A percentile compares a stretch with the other conserved stretches of the same genome.
Evolutionary conservation across 805 yeast species (phyloP).

Genomic region (Saccharomycopsis sp.): DNA sequence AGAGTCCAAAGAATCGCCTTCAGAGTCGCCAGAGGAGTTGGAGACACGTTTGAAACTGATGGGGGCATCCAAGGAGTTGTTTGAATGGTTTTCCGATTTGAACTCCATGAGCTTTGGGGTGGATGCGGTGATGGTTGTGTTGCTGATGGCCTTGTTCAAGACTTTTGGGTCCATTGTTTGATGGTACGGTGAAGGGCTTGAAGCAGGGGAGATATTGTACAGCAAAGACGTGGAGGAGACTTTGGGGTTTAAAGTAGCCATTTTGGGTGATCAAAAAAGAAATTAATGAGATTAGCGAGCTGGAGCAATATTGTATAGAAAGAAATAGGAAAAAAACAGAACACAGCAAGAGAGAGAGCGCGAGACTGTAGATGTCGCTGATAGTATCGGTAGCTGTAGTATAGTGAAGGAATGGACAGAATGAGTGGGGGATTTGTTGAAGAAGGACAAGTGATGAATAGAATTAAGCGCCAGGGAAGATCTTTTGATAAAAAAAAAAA

Average conservation of each 20-base stretch:
- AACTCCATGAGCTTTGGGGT: slow-evolving; percentile 12
- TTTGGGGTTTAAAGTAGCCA: slow-evolving; percentile 9
- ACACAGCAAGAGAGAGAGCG: not conserved
- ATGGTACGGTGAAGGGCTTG: not conserved
- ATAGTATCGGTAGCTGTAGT: too few species aligned
- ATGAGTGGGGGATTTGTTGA: too few species aligned
- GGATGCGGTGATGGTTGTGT: slow-evolving; percentile 11
- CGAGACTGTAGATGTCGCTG: too few species aligned
- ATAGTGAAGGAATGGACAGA: too few species aligned
- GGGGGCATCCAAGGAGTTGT: slow-evolving; percentile 31
- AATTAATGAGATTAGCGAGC: not conserved
- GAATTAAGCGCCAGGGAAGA: too few species aligned
- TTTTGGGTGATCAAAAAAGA: not conserved
- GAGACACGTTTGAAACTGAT: slow-evolving; percentile 35
- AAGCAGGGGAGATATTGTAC: not conserved
- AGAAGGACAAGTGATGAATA: too few species aligned
- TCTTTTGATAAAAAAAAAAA: too few species aligned
- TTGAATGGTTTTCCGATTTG: slow-evolving; percentile 2
- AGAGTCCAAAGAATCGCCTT: slow-evolving; percentile 20
- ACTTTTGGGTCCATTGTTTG: slow-evolving; percentile 19
- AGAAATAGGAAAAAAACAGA: not conserved
- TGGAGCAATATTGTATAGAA: not conserved
- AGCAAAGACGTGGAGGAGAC: slow-evolving; percentile 6
- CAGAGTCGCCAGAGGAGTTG: slow-evolving; percentile 25
- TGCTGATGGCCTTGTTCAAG: slow-evolving; percentile 9